Conservation (phyloP, 2,329 filamentous ascomycete species). For the Pseudogymnoascus sp. region DNA sequence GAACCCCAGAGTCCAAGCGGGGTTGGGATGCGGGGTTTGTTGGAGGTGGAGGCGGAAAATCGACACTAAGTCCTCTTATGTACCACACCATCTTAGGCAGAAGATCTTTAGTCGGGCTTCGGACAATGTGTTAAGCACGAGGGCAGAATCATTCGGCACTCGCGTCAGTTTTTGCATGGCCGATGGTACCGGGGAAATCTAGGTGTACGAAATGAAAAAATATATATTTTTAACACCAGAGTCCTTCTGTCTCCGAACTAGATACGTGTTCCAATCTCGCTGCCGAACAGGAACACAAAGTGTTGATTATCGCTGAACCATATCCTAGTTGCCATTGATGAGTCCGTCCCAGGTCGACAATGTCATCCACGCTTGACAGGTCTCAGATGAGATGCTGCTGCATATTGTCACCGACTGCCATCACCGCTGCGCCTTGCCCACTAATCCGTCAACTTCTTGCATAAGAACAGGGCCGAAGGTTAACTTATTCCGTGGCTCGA, state of each 20-base stretch:
- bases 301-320: slow-evolving; percentile 19
- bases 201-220: neutral
- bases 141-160: neutral
- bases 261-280: neutral
- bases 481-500: too few relatives aligned
- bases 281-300: neutral
- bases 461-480: too few relatives aligned
- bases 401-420: neutral
- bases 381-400: neutral
- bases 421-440: too few relatives aligned
- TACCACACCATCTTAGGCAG: neutral
- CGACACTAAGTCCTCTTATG: neutral
- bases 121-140: neutral
- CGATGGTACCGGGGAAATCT: neutral
- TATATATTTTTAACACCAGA: neutral
- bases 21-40: too few relatives aligned
- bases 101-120: neutral
- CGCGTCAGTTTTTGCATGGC: neutral
- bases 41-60: too few relatives aligned
- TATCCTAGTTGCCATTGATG: slow-evolving; percentile 25
- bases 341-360: slow-evolving; percentile 19
- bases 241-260: neutral
- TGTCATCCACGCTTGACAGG: slow-evolving; percentile 12
- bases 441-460: too few relatives aligned
- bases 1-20: too few relatives aligned